Evolutionary conservation across 108 stramenopile genomes (phyloP), one percentile per base, ranked within the genome.

Genomic region (Fistulifera solaris): DNA sequence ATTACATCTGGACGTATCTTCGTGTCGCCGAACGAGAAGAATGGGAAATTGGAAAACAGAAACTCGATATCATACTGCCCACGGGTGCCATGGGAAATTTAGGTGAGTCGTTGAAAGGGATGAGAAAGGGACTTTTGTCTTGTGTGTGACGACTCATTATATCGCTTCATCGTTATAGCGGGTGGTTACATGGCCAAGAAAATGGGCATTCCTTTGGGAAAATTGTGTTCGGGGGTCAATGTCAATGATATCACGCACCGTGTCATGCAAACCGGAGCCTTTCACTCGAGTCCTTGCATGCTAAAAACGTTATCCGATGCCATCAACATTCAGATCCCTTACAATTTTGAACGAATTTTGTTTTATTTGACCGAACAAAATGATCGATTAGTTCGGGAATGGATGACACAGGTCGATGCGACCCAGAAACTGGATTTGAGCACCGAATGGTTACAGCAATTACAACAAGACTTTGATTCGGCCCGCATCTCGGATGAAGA

Each of bases 1-100:
- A 90, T 59, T 92, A 75, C 57, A 74, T 87, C 23, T 95, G 88
- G 87, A 75, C 85, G 15, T 89, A 88, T 67, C 70, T 94, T 14
- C 72, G 87, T 42, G 72, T 84, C 26, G 52, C 54, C 2, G 85
- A 90, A 53, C 2, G 46, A 27, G 18, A 78, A 78, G 41, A 28
- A 15, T 16, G 8, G 27, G 18, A 54, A 35, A 31, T 6, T 38
- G 27, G 14, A 14, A 27, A 44, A 5, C 22, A 4, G 19, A 57
- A 44, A 1, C 59, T 90, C 41, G 84, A 94, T 53, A 47, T 94
- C 47, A 73, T 89, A 7, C 52, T 94, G 35, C 93, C 93, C 8
- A 90, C 89, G 3, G 89, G 93, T n/a, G 93, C 93, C 54, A 89
- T 94, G 87, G 93, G 93, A 2, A 94, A 94, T 49, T 55, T 86